These are phyloP conservation scores for Trametes villosa DNA, from an alignment of 768 basidiomycete genomes.

Conservation along the genomic window DNA sequence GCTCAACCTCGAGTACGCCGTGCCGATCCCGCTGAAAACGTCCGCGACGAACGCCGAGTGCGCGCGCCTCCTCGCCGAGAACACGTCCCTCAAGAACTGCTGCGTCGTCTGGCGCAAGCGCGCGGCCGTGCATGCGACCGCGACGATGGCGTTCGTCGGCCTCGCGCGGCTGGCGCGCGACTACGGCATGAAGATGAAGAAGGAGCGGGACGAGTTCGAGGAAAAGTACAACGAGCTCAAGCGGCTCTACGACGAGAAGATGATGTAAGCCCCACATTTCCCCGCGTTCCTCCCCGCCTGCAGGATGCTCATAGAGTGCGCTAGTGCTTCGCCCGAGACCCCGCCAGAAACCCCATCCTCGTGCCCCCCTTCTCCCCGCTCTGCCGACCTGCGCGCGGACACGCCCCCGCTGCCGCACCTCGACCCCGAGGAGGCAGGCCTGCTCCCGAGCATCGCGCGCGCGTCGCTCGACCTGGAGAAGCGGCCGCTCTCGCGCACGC, in stretches of 20 bases:
- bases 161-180: slow-evolving; percentile 37
- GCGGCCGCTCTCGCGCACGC: slow-evolving; percentile 20
- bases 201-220: slow-evolving; percentile 34
- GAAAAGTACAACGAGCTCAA: slow-evolving; percentile 32
- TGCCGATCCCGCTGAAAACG: slow-evolving; percentile 11
- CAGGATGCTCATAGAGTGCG: neutral
- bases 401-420: slow-evolving; percentile 8
- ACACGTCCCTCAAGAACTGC: slow-evolving; percentile 31
- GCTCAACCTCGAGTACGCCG: slow-evolving; percentile 51
- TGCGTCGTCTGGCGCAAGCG: slow-evolving; percentile 39
- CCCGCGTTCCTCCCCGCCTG: too few species aligned
- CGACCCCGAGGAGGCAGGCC: slow-evolving; percentile 12
- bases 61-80: slow-evolving; percentile 33
- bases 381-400: slow-evolving; percentile 12
- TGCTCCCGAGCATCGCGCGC: slow-evolving; percentile 18
- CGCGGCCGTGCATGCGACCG: slow-evolving; percentile 37
- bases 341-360: slow-evolving; percentile 13
- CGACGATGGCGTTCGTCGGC: slow-evolving; percentile 37
- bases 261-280: slow-evolving; percentile 23
- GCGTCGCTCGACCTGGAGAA: neutral
- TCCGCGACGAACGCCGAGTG: slow-evolving; percentile 20
- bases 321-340: neutral
- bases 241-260: slow-evolving; percentile 27
- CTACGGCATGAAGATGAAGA: slow-evolving; percentile 33
- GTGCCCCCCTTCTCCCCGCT: slow-evolving; percentile 12